Conservation (phyloP, 2,329 filamentous ascomycete genomes). For the Cladosporium sp. region DNA sequence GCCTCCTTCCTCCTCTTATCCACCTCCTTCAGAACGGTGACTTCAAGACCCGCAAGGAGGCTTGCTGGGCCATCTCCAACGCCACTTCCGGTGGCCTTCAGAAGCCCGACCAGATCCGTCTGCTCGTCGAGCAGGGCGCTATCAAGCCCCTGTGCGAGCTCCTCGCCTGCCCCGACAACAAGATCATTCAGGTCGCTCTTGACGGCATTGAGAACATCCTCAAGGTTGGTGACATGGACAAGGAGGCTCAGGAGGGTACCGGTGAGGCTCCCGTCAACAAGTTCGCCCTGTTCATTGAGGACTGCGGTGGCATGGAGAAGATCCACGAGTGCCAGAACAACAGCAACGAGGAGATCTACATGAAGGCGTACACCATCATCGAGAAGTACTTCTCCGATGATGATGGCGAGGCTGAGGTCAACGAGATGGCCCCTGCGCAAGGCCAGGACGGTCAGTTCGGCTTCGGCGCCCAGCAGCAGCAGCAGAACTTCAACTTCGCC, state of each 20-base stretch:
- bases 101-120: slow-evolving; percentile 98
- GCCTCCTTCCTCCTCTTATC: slow-evolving; percentile 94
- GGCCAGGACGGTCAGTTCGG: slow-evolving; percentile 76
- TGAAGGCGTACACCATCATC: slow-evolving; percentile 99
- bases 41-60: slow-evolving; percentile 98
- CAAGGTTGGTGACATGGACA: slow-evolving; percentile 98
- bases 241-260: slow-evolving; percentile 77
- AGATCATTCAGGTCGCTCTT: slow-evolving; percentile 98
- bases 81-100: slow-evolving; percentile 95
- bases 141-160: slow-evolving; percentile 97
- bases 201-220: slow-evolving; percentile 98
- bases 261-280: slow-evolving; percentile 81
- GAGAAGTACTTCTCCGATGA: slow-evolving; percentile 99
- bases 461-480: slow-evolving; percentile 70
- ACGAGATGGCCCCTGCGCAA: slow-evolving; percentile 72
- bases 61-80: slow-evolving; percentile 99
- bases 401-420: slow-evolving; percentile 80
- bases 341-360: slow-evolving; percentile 99
- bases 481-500: slow-evolving; percentile 92
- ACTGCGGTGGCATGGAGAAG: slow-evolving; percentile 99
- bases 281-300: slow-evolving; percentile 97
- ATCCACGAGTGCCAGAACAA: slow-evolving; percentile 99
- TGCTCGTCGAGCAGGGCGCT: slow-evolving; percentile 88
- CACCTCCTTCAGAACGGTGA: slow-evolving; percentile 95
- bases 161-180: slow-evolving; percentile 95